Evolutionary conservation across 2,329 filamentous ascomycete genomes (phyloP).

Genomic region (Grosmannia serpens): DNA sequence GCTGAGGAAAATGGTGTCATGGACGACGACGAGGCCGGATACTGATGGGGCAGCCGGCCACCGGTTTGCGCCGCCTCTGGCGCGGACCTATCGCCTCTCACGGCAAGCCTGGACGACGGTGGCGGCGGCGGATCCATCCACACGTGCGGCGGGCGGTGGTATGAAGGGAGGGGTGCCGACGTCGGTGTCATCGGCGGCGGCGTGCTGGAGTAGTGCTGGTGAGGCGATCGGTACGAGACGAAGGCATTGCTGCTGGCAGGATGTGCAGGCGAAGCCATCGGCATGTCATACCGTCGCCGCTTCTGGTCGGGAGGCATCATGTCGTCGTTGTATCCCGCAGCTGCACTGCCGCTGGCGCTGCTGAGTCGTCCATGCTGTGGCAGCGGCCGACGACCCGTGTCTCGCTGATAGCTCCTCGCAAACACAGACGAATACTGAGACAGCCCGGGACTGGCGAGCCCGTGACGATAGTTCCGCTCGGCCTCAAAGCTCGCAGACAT

Average conservation of each 20-base stretch:
- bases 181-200: not conserved
- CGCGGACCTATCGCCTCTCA: not conserved
- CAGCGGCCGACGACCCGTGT: constrained; percentile 4
- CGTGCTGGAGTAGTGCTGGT: not conserved
- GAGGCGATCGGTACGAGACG: not conserved
- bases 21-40: not conserved
- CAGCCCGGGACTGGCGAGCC: constrained; percentile 9
- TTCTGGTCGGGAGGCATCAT: constrained; percentile 43
- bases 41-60: not conserved
- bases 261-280: constrained; percentile 13
- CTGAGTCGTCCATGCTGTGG: not conserved
- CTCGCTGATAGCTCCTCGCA: not conserved
- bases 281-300: constrained; percentile 45
- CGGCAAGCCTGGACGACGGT: not conserved
- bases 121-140: not conserved
- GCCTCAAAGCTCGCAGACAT: constrained; percentile 13
- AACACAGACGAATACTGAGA: not conserved
- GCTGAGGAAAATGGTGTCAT: not conserved
- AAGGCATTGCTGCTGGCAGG: not conserved
- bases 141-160: not conserved
- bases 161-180: not conserved
- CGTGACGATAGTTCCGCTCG: constrained; percentile 20
- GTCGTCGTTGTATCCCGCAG: constrained; percentile 21
- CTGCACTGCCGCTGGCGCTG: not conserved
- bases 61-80: not conserved